phyloP scores from a whole-genome alignment of 2,329 filamentous ascomycete genomes.

The Ophidiomyces ophidiicola region DNA sequence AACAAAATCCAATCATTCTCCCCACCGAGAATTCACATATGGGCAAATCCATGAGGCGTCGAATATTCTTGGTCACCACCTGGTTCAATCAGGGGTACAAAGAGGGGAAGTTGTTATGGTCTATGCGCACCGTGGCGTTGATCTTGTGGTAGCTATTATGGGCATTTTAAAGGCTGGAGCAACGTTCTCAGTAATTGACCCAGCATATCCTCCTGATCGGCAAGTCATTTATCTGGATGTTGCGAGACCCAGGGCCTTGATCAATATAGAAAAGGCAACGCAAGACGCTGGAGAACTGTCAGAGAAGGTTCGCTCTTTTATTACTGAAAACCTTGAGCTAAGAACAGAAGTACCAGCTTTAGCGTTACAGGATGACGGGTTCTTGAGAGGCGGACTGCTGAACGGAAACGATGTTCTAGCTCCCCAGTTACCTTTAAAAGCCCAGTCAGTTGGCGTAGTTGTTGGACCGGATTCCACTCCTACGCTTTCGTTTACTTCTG shows the following conservation, averaged over 20 bases:
- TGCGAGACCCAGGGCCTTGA: slow-evolving; percentile 57
- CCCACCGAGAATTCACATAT: slow-evolving; percentile 65
- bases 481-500: slow-evolving; percentile 62
- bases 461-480: slow-evolving; percentile 78
- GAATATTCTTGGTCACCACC: slow-evolving; percentile 66
- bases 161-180: slow-evolving; percentile 52
- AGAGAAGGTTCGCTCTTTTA: slow-evolving; percentile 51
- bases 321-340: slow-evolving; percentile 59
- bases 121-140: slow-evolving; percentile 71
- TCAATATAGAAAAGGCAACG: slow-evolving; percentile 60
- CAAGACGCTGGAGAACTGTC: slow-evolving; percentile 54
- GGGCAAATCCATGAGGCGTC: slow-evolving; percentile 74
- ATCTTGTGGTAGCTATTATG: slow-evolving; percentile 68
- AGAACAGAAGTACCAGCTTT: slow-evolving; percentile 65
- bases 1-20: slow-evolving; percentile 41
- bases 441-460: slow-evolving; percentile 53
- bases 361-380: slow-evolving; percentile 57
- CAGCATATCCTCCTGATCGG: slow-evolving; percentile 65
- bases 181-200: slow-evolving; percentile 57
- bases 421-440: slow-evolving; percentile 40
- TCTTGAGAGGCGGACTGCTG: slow-evolving; percentile 54
- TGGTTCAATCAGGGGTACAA: slow-evolving; percentile 59
- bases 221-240: slow-evolving; percentile 78
- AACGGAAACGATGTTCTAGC: slow-evolving; percentile 57
- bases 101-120: slow-evolving; percentile 88